A percentile compares a stretch with the other conserved stretches of the same genome.
Evolutionary conservation across 176 grass and related monocot genomes (phyloP).

Genomic region (Cenchrus fungigraminus): DNA sequence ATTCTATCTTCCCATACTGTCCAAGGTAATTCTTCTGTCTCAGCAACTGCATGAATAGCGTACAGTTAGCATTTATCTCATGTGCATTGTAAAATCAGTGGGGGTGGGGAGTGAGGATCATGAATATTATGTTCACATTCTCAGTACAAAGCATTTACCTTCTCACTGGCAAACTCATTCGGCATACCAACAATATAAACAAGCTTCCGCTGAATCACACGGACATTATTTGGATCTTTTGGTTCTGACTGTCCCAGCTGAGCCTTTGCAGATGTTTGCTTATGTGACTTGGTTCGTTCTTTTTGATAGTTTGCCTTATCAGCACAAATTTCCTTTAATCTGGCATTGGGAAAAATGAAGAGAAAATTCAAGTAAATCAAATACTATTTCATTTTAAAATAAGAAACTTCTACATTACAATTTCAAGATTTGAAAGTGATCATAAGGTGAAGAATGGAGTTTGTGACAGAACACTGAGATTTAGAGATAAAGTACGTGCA

Average conservation of each 20-base stretch:
- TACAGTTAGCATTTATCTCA: slow-evolving; percentile 10
- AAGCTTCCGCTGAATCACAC: slow-evolving; percentile 69
- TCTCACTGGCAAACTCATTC: slow-evolving; percentile 48
- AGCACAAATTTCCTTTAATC: slow-evolving; percentile 48
- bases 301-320: slow-evolving; percentile 52
- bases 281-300: slow-evolving; percentile 49
- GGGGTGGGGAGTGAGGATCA: background rate
- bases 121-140: background rate
- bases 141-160: slow-evolving; percentile 37
- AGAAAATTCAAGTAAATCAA: slow-evolving; percentile 2
- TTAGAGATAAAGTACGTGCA: slow-evolving; percentile 43
- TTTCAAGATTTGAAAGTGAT: background rate
- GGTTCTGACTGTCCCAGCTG: slow-evolving; percentile 35
- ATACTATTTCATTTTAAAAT: background rate
- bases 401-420: slow-evolving; percentile 14
- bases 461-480: background rate
- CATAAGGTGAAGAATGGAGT: background rate
- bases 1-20: slow-evolving; percentile 77
- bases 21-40: slow-evolving; percentile 62
- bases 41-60: slow-evolving; percentile 46
- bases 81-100: background rate
- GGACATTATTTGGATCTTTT: slow-evolving; percentile 48
- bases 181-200: slow-evolving; percentile 77
- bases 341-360: slow-evolving; percentile 30
- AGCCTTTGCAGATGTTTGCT: slow-evolving; percentile 47